These are phyloP conservation scores for Arabis alpina DNA, from an alignment of 345 rosid genomes.

Conservation along the genomic window DNA sequence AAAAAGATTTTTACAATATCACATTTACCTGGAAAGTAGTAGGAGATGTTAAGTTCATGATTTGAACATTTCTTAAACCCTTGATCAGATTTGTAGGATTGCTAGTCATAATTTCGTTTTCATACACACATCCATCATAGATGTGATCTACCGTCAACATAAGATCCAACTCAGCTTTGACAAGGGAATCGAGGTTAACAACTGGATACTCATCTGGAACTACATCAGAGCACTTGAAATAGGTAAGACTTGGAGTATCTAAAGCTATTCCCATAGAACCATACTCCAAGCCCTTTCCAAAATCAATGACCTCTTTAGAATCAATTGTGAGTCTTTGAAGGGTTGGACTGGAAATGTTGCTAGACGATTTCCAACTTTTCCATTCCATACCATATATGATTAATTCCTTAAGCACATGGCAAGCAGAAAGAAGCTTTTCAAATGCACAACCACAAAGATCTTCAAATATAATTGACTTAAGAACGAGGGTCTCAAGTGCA, in stretches of 20 bases:
- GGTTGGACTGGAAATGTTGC: neutral
- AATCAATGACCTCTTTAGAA: too few species aligned
- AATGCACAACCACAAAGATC: neutral
- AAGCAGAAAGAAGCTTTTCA: conserved; percentile 3
- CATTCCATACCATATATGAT: neutral
- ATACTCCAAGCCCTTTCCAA: too few species aligned
- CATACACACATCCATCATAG: too few species aligned
- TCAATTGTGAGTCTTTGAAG: conserved; percentile 4
- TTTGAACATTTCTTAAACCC: conserved; percentile 18
- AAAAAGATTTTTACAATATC: too few species aligned
- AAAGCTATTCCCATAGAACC: neutral
- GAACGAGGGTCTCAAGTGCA: neutral
- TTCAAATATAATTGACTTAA: neutral
- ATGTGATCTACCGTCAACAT: too few species aligned
- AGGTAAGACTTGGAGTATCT: neutral
- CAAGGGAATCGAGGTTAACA: conserved; percentile 14
- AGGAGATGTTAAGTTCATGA: neutral
- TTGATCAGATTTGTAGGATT: neutral
- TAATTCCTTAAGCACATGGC: conserved; percentile 6
- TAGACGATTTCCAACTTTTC: neutral
- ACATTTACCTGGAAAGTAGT: too few species aligned
- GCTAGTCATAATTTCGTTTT: too few species aligned
- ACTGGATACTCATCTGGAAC: neutral
- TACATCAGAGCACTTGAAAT: neutral
- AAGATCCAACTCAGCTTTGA: neutral